These are phyloP conservation scores for Microcyclospora tardicrescens DNA, from an alignment of 2,329 filamentous ascomycete genomes.

Conservation along the genomic window DNA sequence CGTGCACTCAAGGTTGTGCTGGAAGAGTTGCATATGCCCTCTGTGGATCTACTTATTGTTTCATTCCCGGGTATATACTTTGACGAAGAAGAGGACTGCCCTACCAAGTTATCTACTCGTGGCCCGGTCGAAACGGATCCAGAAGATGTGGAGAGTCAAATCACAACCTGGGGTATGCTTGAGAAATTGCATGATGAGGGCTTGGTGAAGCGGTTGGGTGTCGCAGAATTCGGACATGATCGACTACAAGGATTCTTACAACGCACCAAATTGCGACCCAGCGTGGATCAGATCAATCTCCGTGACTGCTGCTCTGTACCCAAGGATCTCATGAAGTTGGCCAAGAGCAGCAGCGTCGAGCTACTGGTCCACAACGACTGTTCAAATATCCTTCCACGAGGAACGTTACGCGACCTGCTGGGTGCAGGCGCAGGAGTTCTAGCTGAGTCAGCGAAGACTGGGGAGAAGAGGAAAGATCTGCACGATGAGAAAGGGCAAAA, in stretches of 20 bases:
- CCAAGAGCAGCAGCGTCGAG: slow-evolving; percentile 73
- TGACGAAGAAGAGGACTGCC: slow-evolving; percentile 70
- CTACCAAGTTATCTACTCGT: slow-evolving; percentile 42
- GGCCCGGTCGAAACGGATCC: slow-evolving; percentile 33
- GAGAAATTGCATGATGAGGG: slow-evolving; percentile 62
- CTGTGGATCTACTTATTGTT: slow-evolving; percentile 77
- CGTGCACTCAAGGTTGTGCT: slow-evolving; percentile 72
- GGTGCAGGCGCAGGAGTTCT: slow-evolving; percentile 66
- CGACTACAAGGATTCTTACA: slow-evolving; percentile 67
- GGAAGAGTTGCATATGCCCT: slow-evolving; percentile 61
- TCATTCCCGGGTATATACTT: slow-evolving; percentile 91
- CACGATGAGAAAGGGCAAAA: slow-evolving; percentile 27
- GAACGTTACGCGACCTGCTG: slow-evolving; percentile 72
- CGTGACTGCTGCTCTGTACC: slow-evolving; percentile 94
- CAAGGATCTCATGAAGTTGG: slow-evolving; percentile 69
- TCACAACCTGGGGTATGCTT: slow-evolving; percentile 55
- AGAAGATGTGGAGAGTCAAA: slow-evolving; percentile 47
- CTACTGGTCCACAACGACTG: slow-evolving; percentile 89
- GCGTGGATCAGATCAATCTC: slow-evolving; percentile 91
- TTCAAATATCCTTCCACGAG: slow-evolving; percentile 76
- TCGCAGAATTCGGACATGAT: slow-evolving; percentile 83
- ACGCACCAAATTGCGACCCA: slow-evolving; percentile 56
- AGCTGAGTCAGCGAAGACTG: slow-evolving; percentile 35
- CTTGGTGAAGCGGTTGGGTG: slow-evolving; percentile 60
- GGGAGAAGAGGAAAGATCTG: slow-evolving; percentile 29